Base-by-base conservation (phyloP, 2,329 filamentous ascomycete species). In the Raffaelea deltoideospora region DNA sequence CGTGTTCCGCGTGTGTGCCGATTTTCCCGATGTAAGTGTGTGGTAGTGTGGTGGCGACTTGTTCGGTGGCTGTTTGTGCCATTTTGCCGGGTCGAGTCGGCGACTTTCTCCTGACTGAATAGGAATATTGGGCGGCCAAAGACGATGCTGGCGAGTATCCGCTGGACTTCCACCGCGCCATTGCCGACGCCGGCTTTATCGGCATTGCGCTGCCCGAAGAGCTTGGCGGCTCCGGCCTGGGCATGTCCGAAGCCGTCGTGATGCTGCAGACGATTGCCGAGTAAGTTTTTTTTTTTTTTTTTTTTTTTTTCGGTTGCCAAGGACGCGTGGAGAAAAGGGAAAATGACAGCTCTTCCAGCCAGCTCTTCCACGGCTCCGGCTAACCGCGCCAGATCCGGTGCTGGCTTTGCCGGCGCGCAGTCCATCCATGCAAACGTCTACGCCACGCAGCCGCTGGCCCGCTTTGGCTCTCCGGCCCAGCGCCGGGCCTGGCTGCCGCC, bases 211-310 rank as follows among this genome's bases (percentile, higher is more conserved):
- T 90, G 4, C 81, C 82, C 0, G 79, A 86, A 50, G 63, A 70
- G 0, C 65, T 85, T 0, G 83, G 84, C 3, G 84, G 83, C 1
- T 69, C 79, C 1, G 81, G 79, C 0, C 57, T 92, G 9, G 82
- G 76, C 9, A 85, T 92, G 26, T 78, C 79, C 1, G 83, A 90
- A 51, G 83, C 83, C 1, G 83, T 78, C 0, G 81, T 88, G 69
- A 88, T 90, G 81, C 69, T 90, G 64, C 83, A 92, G 48, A 82
- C 81, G 3, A 82, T 87, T 39, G 63, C 78, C 1, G 79, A 86
- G 57, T 43, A n/a, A n/a, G n/a, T n/a, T n/a, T n/a, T n/a, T n/a
- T n/a, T n/a, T n/a, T n/a, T n/a, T n/a, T n/a, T n/a, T n/a, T n/a
- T n/a, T n/a, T n/a, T n/a, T n/a, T n/a, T n/a, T n/a, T n/a, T n/a